A percentile compares a stretch with the other conserved stretches of the same genome.
Evolutionary conservation across 2,329 filamentous ascomycete species (phyloP).

Genomic region (Aureobasidium mangrovei): DNA sequence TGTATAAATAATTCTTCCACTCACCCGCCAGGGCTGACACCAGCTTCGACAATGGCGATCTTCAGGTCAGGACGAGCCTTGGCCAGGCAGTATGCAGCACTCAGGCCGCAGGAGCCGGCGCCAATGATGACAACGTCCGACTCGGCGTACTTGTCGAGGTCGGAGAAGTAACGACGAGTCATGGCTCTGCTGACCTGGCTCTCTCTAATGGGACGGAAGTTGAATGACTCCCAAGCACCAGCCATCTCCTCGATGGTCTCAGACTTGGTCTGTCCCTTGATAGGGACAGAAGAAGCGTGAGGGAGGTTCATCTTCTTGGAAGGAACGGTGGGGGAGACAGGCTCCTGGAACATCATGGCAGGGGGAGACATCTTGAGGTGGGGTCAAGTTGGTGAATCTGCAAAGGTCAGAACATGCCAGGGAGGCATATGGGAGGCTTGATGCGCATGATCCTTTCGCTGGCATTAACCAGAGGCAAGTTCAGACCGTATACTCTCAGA

Average conservation of each 20-base stretch:
- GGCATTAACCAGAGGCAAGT: constrained; percentile 97
- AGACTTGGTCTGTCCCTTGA: constrained; percentile 35
- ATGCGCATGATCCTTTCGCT: constrained; percentile 96
- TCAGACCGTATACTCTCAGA: constrained; percentile 88
- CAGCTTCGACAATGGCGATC: constrained; percentile 84
- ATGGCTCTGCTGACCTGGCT: constrained; percentile 87
- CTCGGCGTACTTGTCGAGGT: constrained; percentile 83
- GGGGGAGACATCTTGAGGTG: constrained; percentile 61
- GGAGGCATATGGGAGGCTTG: constrained; percentile 33
- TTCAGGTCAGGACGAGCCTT: constrained; percentile 80
- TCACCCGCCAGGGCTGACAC: constrained; percentile 68
- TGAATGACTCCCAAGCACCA: constrained; percentile 72
- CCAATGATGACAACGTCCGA: constrained; percentile 91
- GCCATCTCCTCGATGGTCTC: constrained; percentile 57
- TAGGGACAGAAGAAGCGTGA: constrained; percentile 26
- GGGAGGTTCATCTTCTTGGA: constrained; percentile 37
- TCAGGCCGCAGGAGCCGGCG: constrained; percentile 80
- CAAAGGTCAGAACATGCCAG: constrained; percentile 28
- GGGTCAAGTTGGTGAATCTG: constrained; percentile 33
- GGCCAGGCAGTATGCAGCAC: constrained; percentile 73
- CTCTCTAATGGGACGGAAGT: constrained; percentile 81
- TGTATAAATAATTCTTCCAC: neutral
- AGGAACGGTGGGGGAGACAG: constrained; percentile 30
- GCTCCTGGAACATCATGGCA: constrained; percentile 50
- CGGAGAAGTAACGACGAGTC: constrained; percentile 85